A percentile compares a stretch with the other conserved stretches of the same genome.
phyloP scores from a whole-genome alignment of 1,284 basidiomycete genomes.

The Microbotryum scabiosae region DNA sequence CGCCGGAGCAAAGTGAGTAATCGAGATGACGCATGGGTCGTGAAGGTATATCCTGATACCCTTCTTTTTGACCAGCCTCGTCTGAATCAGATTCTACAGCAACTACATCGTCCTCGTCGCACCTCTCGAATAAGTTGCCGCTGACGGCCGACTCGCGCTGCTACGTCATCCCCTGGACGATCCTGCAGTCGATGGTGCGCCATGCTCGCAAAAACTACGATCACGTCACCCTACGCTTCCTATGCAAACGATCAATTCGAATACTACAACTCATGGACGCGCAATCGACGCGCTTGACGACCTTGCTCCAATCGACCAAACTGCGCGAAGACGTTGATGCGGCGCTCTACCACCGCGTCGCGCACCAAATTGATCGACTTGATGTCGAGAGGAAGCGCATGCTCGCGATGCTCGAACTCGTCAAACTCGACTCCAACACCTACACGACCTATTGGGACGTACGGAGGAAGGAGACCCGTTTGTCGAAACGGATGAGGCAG shows the following conservation, averaged over 20 bases:
- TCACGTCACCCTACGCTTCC: slow-evolving; percentile 8
- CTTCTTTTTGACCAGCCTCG: background rate
- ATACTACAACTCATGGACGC: slow-evolving; percentile 14
- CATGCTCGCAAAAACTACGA: slow-evolving; percentile 9
- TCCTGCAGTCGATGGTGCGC: slow-evolving; percentile 11
- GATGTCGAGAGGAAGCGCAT: slow-evolving; percentile 14
- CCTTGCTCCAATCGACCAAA: slow-evolving; percentile 3
- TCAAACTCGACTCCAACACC: slow-evolving; percentile 21
- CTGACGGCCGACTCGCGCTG: background rate
- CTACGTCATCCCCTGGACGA: slow-evolving; percentile 18
- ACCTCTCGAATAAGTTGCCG: too few species aligned
- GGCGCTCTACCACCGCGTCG: background rate
- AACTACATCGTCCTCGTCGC: background rate
- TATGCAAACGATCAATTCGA: slow-evolving; percentile 8
- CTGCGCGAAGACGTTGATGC: background rate
- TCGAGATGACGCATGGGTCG: too few species aligned
- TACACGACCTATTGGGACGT: slow-evolving; percentile 1
- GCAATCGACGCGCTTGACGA: slow-evolving; percentile 10
- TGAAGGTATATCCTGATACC: too few species aligned
- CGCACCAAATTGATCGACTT: slow-evolving; percentile 10
- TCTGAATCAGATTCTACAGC: background rate
- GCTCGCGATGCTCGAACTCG: slow-evolving; percentile 9
- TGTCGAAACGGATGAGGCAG: background rate
- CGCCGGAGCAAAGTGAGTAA: too few species aligned
- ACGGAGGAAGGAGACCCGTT: background rate